phyloP scores from a whole-genome alignment of 2,329 filamentous ascomycete species.

The Fusarium citri region DNA sequence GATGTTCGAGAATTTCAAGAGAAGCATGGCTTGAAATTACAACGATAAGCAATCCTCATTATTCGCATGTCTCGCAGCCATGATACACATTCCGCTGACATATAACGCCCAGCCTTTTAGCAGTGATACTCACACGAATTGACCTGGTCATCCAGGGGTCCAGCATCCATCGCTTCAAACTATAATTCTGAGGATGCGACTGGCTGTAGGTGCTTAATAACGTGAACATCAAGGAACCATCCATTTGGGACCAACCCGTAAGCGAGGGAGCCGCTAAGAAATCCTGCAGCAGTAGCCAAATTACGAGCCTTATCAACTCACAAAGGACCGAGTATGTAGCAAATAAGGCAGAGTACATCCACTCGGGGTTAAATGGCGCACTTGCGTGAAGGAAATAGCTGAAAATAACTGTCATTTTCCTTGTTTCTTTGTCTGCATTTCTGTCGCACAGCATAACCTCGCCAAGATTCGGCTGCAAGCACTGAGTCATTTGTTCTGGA shows the following conservation, averaged over 20 bases:
- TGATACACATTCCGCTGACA: neutral
- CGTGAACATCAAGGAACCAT: neutral
- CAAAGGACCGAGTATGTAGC: neutral
- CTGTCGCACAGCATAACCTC: neutral
- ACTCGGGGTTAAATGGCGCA: neutral
- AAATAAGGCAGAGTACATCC: neutral
- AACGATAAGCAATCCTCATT: neutral
- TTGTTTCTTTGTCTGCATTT: neutral
- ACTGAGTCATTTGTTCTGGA: slow-evolving; percentile 29
- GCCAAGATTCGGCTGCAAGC: neutral
- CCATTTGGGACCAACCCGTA: neutral
- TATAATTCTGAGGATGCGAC: neutral
- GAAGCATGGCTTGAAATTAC: neutral
- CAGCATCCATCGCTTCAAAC: neutral
- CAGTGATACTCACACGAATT: neutral
- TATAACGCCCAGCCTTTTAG: neutral
- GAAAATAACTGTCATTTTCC: neutral
- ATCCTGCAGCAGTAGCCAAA: neutral
- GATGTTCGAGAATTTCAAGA: neutral
- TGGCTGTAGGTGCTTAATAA: neutral
- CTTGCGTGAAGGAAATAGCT: neutral
- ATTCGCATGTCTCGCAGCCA: neutral
- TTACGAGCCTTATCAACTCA: neutral
- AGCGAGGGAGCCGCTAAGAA: neutral
- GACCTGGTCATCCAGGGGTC: neutral